A percentile compares a stretch with the other conserved stretches of the same genome.
These are phyloP conservation scores for Helianthus annuus DNA, from an alignment of 129 eudicot genomes.

Conservation along the genomic window DNA sequence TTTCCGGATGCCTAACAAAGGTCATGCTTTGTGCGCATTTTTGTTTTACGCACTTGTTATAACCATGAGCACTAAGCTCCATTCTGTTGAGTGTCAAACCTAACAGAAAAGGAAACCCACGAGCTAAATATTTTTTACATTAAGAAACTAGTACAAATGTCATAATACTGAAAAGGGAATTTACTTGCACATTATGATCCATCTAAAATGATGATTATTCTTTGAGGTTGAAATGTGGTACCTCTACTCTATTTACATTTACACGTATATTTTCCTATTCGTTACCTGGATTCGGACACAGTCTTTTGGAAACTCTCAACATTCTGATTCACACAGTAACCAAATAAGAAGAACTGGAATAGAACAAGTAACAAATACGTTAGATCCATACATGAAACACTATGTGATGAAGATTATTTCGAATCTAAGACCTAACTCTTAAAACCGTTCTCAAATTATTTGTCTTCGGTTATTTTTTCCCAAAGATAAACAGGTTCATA, in stretches of 20 bases:
- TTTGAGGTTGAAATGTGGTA: slow-evolving; percentile 86
- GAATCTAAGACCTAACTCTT: slow-evolving; percentile 33
- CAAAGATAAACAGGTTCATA: no score
- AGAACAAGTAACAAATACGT: background rate
- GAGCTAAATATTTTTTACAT: slow-evolving; percentile 7
- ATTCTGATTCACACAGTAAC: slow-evolving; percentile 40
- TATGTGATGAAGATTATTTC: slow-evolving; percentile 50
- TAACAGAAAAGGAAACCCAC: slow-evolving; percentile 28
- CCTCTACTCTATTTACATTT: slow-evolving; percentile 65
- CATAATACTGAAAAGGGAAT: slow-evolving; percentile 14
- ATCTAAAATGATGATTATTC: slow-evolving; percentile 97
- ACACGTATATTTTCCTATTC: slow-evolving; percentile 75
- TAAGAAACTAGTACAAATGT: slow-evolving; percentile 2
- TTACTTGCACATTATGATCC: slow-evolving; percentile 95
- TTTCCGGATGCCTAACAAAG: slow-evolving; percentile 85
- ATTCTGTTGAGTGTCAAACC: slow-evolving; percentile 69
- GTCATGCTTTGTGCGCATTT: slow-evolving; percentile 77
- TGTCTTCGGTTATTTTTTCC: no score
- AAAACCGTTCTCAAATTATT: no score
- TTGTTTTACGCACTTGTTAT: slow-evolving; percentile 80
- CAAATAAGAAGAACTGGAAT: slow-evolving; percentile 7
- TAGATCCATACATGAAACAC: slow-evolving; percentile 54
- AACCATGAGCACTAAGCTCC: slow-evolving; percentile 71
- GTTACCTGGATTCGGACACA: slow-evolving; percentile 57
- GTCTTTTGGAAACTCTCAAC: slow-evolving; percentile 67